A percentile compares a stretch with the other conserved stretches of the same genome.
phyloP scores from a whole-genome alignment of 2,329 filamentous ascomycete species.

The Xylariaceae sp. region DNA sequence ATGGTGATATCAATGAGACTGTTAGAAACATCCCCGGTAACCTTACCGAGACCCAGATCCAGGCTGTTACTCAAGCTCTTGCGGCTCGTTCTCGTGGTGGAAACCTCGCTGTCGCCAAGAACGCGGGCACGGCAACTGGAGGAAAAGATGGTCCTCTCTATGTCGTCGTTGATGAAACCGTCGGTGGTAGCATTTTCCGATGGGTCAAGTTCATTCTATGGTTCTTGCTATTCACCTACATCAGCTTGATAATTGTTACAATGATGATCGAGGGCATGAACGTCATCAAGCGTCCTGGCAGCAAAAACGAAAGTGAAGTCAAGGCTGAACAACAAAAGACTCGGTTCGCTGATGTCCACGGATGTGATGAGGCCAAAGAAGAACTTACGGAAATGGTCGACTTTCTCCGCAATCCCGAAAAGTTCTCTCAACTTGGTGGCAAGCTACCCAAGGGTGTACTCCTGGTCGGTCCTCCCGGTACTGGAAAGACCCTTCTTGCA shows the following conservation, averaged over 20 bases:
- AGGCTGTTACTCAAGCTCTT: slow-evolving; percentile 78
- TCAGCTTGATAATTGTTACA: slow-evolving; percentile 73
- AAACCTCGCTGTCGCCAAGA: slow-evolving; percentile 53
- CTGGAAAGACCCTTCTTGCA: slow-evolving; percentile 93
- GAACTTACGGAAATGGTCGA: slow-evolving; percentile 96
- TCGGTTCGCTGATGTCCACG: slow-evolving; percentile 89
- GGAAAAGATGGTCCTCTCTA: slow-evolving; percentile 83
- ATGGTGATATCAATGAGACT: slow-evolving; percentile 17
- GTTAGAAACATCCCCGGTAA: slow-evolving; percentile 33
- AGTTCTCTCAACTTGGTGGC: slow-evolving; percentile 89
- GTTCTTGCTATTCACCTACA: slow-evolving; percentile 75
- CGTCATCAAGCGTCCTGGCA: slow-evolving; percentile 72
- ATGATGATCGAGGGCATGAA: slow-evolving; percentile 79
- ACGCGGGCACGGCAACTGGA: slow-evolving; percentile 47
- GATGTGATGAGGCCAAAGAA: slow-evolving; percentile 97
- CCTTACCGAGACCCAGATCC: slow-evolving; percentile 59
- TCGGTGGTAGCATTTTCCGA: slow-evolving; percentile 74
- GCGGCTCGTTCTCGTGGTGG: slow-evolving; percentile 67
- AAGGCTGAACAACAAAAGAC: slow-evolving; percentile 91
- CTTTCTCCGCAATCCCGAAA: slow-evolving; percentile 88
- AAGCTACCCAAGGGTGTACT: slow-evolving; percentile 97
- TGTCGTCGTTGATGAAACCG: slow-evolving; percentile 90
- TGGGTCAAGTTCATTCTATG: slow-evolving; percentile 84
- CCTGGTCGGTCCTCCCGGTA: slow-evolving; percentile 91
- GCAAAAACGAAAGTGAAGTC: slow-evolving; percentile 69